Evolutionary conservation across 2,329 filamentous ascomycete genomes (phyloP).

Genomic region (Colletotrichum sp.): DNA sequence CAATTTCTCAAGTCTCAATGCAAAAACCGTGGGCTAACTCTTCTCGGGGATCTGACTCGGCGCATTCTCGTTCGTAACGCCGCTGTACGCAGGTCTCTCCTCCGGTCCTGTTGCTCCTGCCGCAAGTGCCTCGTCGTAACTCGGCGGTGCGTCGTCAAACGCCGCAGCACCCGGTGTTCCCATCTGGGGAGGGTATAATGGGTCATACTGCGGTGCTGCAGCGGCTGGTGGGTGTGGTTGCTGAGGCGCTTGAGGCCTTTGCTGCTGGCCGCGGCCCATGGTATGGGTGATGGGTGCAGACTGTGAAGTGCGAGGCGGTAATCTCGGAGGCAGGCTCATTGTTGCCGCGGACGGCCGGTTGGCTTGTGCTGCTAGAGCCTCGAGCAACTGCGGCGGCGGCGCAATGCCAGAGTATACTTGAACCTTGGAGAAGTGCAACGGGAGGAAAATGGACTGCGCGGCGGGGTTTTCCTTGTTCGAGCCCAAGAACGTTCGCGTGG

Average conservation of each 20-base stretch:
- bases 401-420: slow-evolving; percentile 88
- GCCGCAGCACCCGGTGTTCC: slow-evolving; percentile 46
- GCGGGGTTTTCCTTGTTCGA: slow-evolving; percentile 27
- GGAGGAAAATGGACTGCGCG: slow-evolving; percentile 74
- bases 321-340: slow-evolving; percentile 35
- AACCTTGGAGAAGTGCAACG: slow-evolving; percentile 75
- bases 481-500: slow-evolving; percentile 32
- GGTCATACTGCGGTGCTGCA: slow-evolving; percentile 44
- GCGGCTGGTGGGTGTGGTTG: slow-evolving; percentile 28
- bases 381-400: slow-evolving; percentile 77
- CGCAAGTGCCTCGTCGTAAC: slow-evolving; percentile 92
- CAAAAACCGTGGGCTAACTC: slow-evolving; percentile 26
- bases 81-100: slow-evolving; percentile 73
- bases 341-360: slow-evolving; percentile 41
- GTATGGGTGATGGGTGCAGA: slow-evolving; percentile 27
- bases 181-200: slow-evolving; percentile 65
- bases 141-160: slow-evolving; percentile 84
- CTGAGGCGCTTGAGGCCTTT: slow-evolving; percentile 27
- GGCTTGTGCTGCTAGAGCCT: slow-evolving; percentile 52
- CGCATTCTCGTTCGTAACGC: slow-evolving; percentile 65
- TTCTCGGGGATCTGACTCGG: slow-evolving; percentile 55
- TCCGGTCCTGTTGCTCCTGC: slow-evolving; percentile 74
- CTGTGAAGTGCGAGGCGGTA: slow-evolving; percentile 37
- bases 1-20: background rate
- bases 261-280: slow-evolving; percentile 26